phyloP scores from a whole-genome alignment of 2,329 filamentous ascomycete genomes.

The Chrysoporthe puriensis region DNA sequence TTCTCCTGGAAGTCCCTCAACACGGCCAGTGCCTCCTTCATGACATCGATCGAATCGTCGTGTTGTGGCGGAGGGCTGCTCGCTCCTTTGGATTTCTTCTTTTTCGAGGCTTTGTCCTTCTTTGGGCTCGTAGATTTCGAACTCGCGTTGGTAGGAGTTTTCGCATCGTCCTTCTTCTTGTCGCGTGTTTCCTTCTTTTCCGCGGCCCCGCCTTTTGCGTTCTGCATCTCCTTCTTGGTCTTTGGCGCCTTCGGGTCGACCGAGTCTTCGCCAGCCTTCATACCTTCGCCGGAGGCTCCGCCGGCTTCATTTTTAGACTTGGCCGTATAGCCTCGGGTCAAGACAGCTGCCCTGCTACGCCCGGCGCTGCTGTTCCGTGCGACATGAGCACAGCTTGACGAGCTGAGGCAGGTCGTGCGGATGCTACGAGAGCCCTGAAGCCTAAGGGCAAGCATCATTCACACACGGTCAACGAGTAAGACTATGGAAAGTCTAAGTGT shows the following conservation, averaged over 20 bases:
- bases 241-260: background rate
- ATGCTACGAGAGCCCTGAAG: conserved; percentile 26
- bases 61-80: no score
- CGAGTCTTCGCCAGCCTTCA: background rate
- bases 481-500: conserved; percentile 1
- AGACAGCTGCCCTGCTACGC: conserved; percentile 1
- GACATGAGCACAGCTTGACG: conserved; percentile 18
- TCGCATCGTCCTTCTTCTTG: conserved; percentile 9
- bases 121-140: conserved; percentile 7
- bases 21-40: conserved; percentile 36
- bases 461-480: conserved; percentile 12
- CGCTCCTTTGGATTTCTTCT: background rate
- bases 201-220: background rate
- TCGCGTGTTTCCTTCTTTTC: background rate
- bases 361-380: background rate
- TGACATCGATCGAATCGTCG: conserved; percentile 28
- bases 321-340: conserved; percentile 17
- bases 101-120: background rate
- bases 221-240: background rate
- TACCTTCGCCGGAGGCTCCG: background rate
- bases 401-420: conserved; percentile 6
- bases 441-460: conserved; percentile 25
- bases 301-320: conserved; percentile 8
- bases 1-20: conserved; percentile 33
- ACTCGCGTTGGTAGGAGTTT: conserved; percentile 1